Percentiles rank a stretch among this genome's conserved stretches.
Evolutionary conservation across 257 asterid species (phyloP).

Genomic region (Echites panduratus): DNA sequence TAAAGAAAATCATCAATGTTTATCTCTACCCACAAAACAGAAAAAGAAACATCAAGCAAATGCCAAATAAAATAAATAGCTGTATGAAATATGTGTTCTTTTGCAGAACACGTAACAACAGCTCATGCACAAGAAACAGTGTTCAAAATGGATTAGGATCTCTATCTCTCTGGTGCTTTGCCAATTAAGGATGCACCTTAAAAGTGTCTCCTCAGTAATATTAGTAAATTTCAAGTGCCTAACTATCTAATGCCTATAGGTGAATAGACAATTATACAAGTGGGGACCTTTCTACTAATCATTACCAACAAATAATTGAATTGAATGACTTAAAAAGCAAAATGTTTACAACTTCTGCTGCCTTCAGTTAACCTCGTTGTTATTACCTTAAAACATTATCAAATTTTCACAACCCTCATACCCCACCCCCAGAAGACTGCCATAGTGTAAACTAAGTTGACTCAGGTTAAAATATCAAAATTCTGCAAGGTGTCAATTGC

Average conservation of each 20-base stretch:
- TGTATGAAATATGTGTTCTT: not conserved
- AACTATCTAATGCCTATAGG: not conserved
- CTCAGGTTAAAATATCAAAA: not conserved
- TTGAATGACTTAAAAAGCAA: slow-evolving; percentile 4
- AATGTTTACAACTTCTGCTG: slow-evolving; percentile 3
- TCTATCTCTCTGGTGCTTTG: slow-evolving; percentile 39
- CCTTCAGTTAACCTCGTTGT: too few relatives aligned
- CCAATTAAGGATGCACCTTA: slow-evolving; percentile 58
- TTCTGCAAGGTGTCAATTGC: not conserved
- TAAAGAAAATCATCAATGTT: not conserved
- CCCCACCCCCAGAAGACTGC: not conserved
- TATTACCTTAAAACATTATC: too few relatives aligned
- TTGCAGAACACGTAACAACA: not conserved
- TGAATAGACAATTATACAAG: not conserved
- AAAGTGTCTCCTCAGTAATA: slow-evolving; percentile 1
- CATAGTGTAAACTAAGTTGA: not conserved
- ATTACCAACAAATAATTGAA: not conserved
- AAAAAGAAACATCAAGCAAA: not conserved
- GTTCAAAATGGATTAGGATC: slow-evolving; percentile 3
- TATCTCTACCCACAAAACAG: not conserved
- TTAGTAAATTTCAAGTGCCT: slow-evolving; percentile 3
- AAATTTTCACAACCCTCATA: not conserved
- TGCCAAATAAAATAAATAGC: not conserved
- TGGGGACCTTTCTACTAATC: slow-evolving; percentile 1
- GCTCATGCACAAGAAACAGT: not conserved